phyloP scores from a whole-genome alignment of 305 asterid species.

The Fraxinus xanthoxyloides region DNA sequence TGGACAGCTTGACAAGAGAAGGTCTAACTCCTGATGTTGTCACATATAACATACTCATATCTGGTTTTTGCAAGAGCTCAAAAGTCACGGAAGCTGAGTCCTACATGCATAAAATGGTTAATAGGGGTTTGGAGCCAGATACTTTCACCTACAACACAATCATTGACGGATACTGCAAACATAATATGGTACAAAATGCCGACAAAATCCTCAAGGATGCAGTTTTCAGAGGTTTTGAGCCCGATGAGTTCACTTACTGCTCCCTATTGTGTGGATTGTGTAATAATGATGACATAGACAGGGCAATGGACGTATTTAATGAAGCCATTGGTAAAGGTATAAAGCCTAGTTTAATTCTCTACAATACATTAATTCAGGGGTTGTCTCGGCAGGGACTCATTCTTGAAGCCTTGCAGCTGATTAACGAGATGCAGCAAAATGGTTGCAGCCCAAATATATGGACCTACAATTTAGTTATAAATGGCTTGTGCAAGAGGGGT shows the following conservation, averaged over 20 bases:
- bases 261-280: conserved; percentile 70
- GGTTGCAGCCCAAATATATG: conserved; percentile 71
- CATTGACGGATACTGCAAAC: conserved; percentile 78
- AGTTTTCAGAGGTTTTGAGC: conserved; percentile 65
- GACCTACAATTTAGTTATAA: conserved; percentile 72
- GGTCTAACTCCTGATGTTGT: conserved; percentile 73
- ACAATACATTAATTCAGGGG: conserved; percentile 73
- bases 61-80: conserved; percentile 75
- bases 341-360: conserved; percentile 51
- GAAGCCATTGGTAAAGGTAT: conserved; percentile 59
- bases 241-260: conserved; percentile 78
- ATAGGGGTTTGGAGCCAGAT: conserved; percentile 68
- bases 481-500: conserved; percentile 82
- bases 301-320: conserved; percentile 54
- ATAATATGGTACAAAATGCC: conserved; percentile 62
- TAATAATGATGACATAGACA: conserved; percentile 60
- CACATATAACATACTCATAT: conserved; percentile 74
- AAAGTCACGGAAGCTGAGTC: conserved; percentile 72
- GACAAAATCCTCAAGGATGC: conserved; percentile 66
- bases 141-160: conserved; percentile 79
- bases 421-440: conserved; percentile 63
- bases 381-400: conserved; percentile 60
- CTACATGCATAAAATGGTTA: conserved; percentile 74
- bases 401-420: conserved; percentile 66
- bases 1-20: conserved; percentile 40